Conservation (phyloP, 1,139 yeast species). For the Saccharomyces hybrid region DNA sequence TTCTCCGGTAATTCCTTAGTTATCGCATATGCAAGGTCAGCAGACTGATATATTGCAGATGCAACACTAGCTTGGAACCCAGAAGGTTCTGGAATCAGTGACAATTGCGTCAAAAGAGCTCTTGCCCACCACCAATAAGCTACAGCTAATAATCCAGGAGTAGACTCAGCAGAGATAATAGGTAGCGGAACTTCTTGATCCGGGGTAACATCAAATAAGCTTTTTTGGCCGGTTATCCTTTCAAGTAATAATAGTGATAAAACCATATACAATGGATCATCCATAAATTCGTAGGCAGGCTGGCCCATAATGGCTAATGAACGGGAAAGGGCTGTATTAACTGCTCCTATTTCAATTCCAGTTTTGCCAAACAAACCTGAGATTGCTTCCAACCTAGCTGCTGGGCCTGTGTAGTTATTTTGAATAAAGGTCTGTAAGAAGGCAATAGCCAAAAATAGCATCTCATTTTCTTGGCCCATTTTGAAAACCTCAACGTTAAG, state of each 20-base stretch:
- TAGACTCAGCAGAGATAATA: conserved; percentile 7
- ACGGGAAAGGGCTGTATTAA: conserved; percentile 30
- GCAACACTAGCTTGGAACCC: conserved; percentile 34
- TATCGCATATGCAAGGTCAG: conserved; percentile 24
- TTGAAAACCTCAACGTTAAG: neutral
- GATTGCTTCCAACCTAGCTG: conserved; percentile 36
- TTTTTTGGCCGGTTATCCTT: conserved; percentile 33
- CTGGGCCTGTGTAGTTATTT: conserved; percentile 80
- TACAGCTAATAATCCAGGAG: conserved; percentile 35
- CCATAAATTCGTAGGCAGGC: conserved; percentile 51
- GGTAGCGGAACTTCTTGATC: conserved; percentile 24
- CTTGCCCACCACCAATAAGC: conserved; percentile 70
- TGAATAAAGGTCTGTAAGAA: conserved; percentile 66
- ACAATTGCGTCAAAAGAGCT: conserved; percentile 53
- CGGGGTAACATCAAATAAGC: conserved; percentile 28
- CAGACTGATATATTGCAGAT: conserved; percentile 27
- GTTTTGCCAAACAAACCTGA: conserved; percentile 22
- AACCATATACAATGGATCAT: conserved; percentile 47
- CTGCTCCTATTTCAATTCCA: conserved; percentile 7
- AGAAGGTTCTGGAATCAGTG: conserved; percentile 54
- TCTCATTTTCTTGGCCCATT: conserved; percentile 1
- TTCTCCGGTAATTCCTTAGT: conserved; percentile 25
- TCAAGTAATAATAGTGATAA: conserved; percentile 48
- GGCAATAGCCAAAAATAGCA: conserved; percentile 42
- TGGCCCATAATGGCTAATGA: conserved; percentile 53